phyloP scores from a whole-genome alignment of 2,329 filamentous ascomycete species.

The Karstenula rhodostoma region DNA sequence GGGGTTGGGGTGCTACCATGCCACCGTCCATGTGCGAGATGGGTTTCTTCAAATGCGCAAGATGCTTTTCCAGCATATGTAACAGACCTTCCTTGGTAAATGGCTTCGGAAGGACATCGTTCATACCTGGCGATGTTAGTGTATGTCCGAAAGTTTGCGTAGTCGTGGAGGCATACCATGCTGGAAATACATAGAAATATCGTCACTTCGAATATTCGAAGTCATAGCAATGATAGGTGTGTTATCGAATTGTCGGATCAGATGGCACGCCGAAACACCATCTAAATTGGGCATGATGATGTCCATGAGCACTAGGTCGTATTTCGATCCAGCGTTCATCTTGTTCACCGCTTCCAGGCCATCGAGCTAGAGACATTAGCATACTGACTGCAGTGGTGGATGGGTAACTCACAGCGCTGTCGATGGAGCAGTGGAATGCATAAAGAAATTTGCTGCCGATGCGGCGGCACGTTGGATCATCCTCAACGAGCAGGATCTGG shows the following conservation, averaged over 20 bases:
- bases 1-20: constrained; percentile 62
- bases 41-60: constrained; percentile 81
- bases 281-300: constrained; percentile 97
- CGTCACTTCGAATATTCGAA: constrained; percentile 94
- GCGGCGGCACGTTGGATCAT: constrained; percentile 71
- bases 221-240: constrained; percentile 98
- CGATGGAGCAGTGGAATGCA: constrained; percentile 70
- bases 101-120: constrained; percentile 94
- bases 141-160: background rate
- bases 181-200: constrained; percentile 96
- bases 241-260: constrained; percentile 86
- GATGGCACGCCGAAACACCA: constrained; percentile 90
- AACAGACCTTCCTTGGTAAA: constrained; percentile 88
- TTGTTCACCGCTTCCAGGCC: constrained; percentile 92
- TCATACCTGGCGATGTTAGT: constrained; percentile 76
- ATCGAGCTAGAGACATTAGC: constrained; percentile 68
- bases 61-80: constrained; percentile 83
- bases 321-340: constrained; percentile 71
- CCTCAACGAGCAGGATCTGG: constrained; percentile 89
- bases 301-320: constrained; percentile 66
- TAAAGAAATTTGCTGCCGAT: constrained; percentile 73
- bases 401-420: constrained; percentile 64
- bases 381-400: background rate
- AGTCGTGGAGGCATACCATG: constrained; percentile 72
- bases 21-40: constrained; percentile 44